Conservation (phyloP, 2,329 filamentous ascomycete genomes). For the Emericellopsis atlantica region DNA sequence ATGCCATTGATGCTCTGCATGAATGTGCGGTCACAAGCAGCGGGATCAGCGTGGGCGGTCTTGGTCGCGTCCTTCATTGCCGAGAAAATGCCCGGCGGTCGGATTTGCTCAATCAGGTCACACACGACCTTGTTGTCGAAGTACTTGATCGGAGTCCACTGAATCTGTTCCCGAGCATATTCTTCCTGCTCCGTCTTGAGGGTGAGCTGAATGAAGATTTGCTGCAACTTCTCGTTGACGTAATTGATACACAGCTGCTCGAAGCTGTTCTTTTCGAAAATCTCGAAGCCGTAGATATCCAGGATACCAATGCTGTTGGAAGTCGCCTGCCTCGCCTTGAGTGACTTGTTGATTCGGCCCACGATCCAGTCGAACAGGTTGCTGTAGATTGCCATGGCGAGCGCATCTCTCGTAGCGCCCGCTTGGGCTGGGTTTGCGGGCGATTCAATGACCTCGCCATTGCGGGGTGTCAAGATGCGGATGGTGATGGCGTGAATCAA, state of each 20-base stretch:
- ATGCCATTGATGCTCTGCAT: conserved; percentile 87
- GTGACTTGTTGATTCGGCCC: conserved; percentile 74
- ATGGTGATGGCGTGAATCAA: conserved; percentile 82
- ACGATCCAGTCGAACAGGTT: conserved; percentile 99
- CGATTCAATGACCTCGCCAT: conserved; percentile 54
- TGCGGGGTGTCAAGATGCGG: conserved; percentile 63
- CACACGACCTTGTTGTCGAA: conserved; percentile 99
- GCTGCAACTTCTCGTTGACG: conserved; percentile 97
- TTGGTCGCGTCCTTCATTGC: conserved; percentile 96
- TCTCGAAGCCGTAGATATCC: conserved; percentile 98
- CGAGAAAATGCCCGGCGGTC: conserved; percentile 86
- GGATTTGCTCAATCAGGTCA: conserved; percentile 84
- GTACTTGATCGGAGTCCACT: conserved; percentile 98
- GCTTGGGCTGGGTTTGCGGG: conserved; percentile 85
- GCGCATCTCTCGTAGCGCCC: conserved; percentile 72
- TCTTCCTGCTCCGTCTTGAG: conserved; percentile 96
- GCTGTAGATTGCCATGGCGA: conserved; percentile 92
- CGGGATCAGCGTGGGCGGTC: conserved; percentile 92
- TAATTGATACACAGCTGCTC: conserved; percentile 99
- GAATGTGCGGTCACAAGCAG: conserved; percentile 89
- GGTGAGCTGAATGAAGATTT: conserved; percentile 97
- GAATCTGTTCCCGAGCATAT: conserved; percentile 88
- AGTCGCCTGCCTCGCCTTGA: conserved; percentile 64
- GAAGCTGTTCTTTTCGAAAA: conserved; percentile 98
- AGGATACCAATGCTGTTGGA: conserved; percentile 88